Conservation (phyloP, 2,329 filamentous ascomycete species). For the Gremmenia infestans region DNA sequence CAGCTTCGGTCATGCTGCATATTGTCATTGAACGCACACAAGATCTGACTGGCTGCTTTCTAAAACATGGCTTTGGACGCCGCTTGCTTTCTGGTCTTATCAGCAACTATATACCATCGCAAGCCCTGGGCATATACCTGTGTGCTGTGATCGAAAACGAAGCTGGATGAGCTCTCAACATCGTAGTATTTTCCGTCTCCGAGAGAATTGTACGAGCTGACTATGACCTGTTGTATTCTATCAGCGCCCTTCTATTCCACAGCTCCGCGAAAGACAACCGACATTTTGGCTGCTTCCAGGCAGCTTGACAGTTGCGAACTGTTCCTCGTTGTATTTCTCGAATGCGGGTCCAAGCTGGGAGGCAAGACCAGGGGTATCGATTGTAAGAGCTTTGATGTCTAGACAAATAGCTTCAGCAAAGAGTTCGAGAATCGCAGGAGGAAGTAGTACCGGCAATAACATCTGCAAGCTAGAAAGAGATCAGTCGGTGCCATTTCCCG, state of each 20-base stretch:
- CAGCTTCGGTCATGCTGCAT: not conserved
- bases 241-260: slow-evolving; percentile 10
- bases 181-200: slow-evolving; percentile 85
- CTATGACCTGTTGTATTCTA: slow-evolving; percentile 52
- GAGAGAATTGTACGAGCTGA: slow-evolving; percentile 82
- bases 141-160: slow-evolving; percentile 78
- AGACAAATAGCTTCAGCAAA: slow-evolving; percentile 19
- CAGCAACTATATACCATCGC: slow-evolving; percentile 5
- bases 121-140: slow-evolving; percentile 46
- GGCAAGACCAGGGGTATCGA: slow-evolving; percentile 62
- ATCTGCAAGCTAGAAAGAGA: slow-evolving; percentile 65
- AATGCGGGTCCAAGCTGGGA: slow-evolving; percentile 76
- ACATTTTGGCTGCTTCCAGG: slow-evolving; percentile 80
- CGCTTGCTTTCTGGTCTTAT: slow-evolving; percentile 67
- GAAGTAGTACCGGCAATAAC: slow-evolving; percentile 69
- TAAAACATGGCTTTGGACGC: slow-evolving; percentile 70
- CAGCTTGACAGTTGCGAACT: slow-evolving; percentile 83
- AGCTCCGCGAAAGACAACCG: slow-evolving; percentile 20
- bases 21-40: slow-evolving; percentile 53
- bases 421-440: not conserved
- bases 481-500: slow-evolving; percentile 14
- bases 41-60: slow-evolving; percentile 74
- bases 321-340: slow-evolving; percentile 93
- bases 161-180: slow-evolving; percentile 80
- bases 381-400: slow-evolving; percentile 88